Percentiles rank a stretch among this genome's conserved stretches.
Evolutionary conservation across 805 yeast species (phyloP).

Genomic region (Pichia thaimueangensis): DNA sequence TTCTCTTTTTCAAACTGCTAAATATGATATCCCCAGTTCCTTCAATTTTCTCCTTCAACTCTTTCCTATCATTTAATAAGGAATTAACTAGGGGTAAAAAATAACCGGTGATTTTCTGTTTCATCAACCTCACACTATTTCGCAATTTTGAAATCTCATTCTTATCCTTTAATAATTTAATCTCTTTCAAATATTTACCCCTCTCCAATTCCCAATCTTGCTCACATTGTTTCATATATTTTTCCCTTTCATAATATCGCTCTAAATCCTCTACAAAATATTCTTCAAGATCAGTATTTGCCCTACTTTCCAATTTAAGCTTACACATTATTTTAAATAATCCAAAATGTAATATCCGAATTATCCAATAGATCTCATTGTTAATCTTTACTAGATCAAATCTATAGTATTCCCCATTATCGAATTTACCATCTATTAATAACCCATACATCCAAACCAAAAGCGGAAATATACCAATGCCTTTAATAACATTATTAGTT

Average conservation of each 20-base stretch:
- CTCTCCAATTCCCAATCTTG: slow-evolving; percentile 1
- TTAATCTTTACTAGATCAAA: background rate
- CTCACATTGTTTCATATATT: background rate
- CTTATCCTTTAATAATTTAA: slow-evolving; percentile 1
- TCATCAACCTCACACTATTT: slow-evolving; percentile 4
- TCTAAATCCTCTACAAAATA: slow-evolving; percentile 11
- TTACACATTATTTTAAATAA: slow-evolving; percentile 7
- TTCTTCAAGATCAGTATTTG: slow-evolving; percentile 7
- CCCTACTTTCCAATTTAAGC: background rate
- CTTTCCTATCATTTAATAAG: slow-evolving; percentile 1
- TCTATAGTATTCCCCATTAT: slow-evolving; percentile 1
- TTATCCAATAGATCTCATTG: background rate
- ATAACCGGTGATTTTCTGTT: background rate
- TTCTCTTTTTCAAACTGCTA: background rate
- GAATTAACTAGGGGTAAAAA: slow-evolving; percentile 8
- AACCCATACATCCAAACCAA: slow-evolving; percentile 9
- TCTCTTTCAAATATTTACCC: background rate
- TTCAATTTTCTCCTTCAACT: background rate
- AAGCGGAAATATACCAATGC: background rate
- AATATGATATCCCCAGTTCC: background rate
- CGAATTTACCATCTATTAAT: slow-evolving; percentile 4
- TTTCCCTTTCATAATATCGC: background rate
- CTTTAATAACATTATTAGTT: background rate
- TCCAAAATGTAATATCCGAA: slow-evolving; percentile 7
- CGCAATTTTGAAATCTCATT: slow-evolving; percentile 1